A percentile compares a stretch with the other conserved stretches of the same genome.
Evolutionary conservation across 2,329 filamentous ascomycete species (phyloP).

Genomic region (Lachnellula arida): DNA sequence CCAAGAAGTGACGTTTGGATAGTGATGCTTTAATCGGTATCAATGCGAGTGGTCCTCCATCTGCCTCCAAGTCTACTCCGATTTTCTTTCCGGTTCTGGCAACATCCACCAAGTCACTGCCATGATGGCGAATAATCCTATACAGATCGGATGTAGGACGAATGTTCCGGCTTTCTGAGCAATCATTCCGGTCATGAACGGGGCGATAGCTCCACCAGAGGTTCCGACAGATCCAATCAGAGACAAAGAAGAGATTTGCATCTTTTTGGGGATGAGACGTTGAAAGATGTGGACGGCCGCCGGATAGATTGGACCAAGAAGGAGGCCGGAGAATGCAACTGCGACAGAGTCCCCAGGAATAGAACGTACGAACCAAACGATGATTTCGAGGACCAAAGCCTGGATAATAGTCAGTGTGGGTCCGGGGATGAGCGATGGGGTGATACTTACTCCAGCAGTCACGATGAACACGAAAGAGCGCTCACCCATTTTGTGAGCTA

Average conservation of each 20-base stretch:
- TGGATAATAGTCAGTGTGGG: not conserved
- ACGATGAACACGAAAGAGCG: conserved; percentile 60
- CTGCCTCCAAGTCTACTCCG: not conserved
- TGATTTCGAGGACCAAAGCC: conserved; percentile 59
- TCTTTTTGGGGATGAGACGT: conserved; percentile 49
- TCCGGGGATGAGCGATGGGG: not conserved
- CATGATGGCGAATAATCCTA: conserved; percentile 17
- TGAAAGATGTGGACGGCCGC: conserved; percentile 62
- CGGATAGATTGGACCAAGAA: conserved; percentile 74
- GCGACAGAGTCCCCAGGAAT: conserved; percentile 61
- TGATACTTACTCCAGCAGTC: conserved; percentile 40
- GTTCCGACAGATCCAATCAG: conserved; percentile 65
- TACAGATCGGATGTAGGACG: conserved; percentile 33
- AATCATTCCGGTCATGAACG: conserved; percentile 42
- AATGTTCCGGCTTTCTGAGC: conserved; percentile 40
- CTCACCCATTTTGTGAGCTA: conserved; percentile 65
- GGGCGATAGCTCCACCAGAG: conserved; percentile 63
- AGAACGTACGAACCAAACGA: conserved; percentile 73
- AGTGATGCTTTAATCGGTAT: not conserved
- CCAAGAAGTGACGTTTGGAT: not conserved
- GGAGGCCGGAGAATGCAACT: conserved; percentile 63
- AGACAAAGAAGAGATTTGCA: conserved; percentile 58
- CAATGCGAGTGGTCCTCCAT: not conserved
- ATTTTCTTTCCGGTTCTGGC: conserved; percentile 13
- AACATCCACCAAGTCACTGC: conserved; percentile 13